Conservation (phyloP, 2,329 filamentous ascomycete genomes). For the Penicillium sp. region DNA sequence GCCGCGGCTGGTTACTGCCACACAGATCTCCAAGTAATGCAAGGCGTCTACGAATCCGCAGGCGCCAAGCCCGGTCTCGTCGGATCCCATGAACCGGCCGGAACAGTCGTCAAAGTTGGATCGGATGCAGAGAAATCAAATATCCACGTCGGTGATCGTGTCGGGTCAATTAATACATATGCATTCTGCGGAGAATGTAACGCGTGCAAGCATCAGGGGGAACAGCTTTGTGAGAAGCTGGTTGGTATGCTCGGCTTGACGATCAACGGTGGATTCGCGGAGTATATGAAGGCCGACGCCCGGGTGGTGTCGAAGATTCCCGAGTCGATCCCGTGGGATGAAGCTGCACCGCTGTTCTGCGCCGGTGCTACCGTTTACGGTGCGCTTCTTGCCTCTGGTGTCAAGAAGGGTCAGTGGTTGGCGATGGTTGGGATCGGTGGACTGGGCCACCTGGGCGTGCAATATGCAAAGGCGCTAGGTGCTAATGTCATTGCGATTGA, state of each 20-base stretch:
- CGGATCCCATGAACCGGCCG: neutral
- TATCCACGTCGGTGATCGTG: neutral
- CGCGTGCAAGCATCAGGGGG: neutral
- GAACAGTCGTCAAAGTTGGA: neutral
- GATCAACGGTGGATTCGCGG: neutral
- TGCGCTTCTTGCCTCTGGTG: neutral
- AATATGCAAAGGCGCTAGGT: neutral
- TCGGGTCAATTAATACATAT: neutral
- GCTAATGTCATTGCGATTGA: neutral
- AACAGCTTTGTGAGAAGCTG: neutral
- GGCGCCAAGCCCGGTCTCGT: conserved; percentile 18
- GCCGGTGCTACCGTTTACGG: neutral
- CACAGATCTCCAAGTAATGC: conserved; percentile 19
- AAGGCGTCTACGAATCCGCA: conserved; percentile 20
- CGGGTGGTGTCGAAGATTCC: neutral
- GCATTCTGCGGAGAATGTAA: neutral
- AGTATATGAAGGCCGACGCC: neutral
- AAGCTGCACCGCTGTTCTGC: neutral
- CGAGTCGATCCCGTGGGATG: neutral
- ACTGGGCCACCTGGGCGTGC: neutral
- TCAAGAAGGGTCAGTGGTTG: neutral
- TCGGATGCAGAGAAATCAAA: neutral
- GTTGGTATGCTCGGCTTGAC: neutral
- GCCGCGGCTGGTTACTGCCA: conserved; percentile 17
- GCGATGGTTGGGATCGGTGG: neutral